Evolutionary conservation across 2,329 filamentous ascomycete species (phyloP).

Genomic region (Zasmidium angulare): DNA sequence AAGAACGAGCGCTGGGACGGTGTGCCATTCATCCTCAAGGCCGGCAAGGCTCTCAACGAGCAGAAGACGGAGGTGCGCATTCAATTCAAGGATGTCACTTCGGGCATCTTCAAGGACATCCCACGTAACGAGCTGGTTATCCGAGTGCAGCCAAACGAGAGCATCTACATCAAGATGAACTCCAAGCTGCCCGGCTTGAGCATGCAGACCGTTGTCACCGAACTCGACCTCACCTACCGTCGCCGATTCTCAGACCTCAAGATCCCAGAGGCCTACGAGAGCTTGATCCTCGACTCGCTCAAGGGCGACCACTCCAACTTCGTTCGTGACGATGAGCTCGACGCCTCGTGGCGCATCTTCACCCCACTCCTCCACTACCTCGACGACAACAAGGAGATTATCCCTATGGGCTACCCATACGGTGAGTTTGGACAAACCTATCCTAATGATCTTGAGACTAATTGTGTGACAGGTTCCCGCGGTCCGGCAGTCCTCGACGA

Average conservation of each 20-base stretch:
- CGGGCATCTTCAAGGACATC: slow-evolving; percentile 99
- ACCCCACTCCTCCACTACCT: slow-evolving; percentile 96
- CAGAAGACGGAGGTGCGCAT: slow-evolving; percentile 99
- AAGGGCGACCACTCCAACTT: slow-evolving; percentile 99
- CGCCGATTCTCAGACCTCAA: slow-evolving; percentile 98
- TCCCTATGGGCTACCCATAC: slow-evolving; percentile 99
- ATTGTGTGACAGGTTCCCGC: slow-evolving; percentile 70
- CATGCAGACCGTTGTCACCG: slow-evolving; percentile 99
- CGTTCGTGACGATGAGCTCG: slow-evolving; percentile 92
- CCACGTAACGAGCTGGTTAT: slow-evolving; percentile 98
- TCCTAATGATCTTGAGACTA: slow-evolving; percentile 1
- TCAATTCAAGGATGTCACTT: slow-evolving; percentile 99
- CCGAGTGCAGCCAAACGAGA: slow-evolving; percentile 98
- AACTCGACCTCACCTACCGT: slow-evolving; percentile 96
- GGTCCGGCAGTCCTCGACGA: slow-evolving; percentile 95
- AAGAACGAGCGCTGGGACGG: slow-evolving; percentile 99
- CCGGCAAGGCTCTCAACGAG: slow-evolving; percentile 95
- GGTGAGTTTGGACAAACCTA: slow-evolving; percentile 60
- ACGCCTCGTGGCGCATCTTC: slow-evolving; percentile 98
- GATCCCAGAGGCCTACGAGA: slow-evolving; percentile 99
- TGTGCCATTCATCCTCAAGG: slow-evolving; percentile 99
- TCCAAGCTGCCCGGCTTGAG: slow-evolving; percentile 96
- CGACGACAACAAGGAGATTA: slow-evolving; percentile 98
- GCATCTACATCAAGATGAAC: slow-evolving; percentile 99
- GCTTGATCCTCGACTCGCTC: slow-evolving; percentile 90